Percentiles rank a stretch among this genome's conserved stretches.
phyloP scores from a whole-genome alignment of 2,329 filamentous ascomycete species.

The Chrysoporthe deuterocubensis region DNA sequence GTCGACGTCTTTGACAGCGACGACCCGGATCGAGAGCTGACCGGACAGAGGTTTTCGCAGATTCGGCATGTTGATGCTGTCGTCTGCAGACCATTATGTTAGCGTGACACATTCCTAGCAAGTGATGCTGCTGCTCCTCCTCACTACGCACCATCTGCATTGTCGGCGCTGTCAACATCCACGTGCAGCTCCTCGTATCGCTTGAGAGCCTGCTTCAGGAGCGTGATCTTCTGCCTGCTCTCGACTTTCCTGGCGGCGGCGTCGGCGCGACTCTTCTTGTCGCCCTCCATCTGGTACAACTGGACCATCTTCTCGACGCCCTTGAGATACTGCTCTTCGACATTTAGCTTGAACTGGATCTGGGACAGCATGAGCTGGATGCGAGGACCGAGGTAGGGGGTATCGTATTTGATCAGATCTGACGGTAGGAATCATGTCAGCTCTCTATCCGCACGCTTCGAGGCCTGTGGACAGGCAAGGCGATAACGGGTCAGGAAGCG shows the following conservation, averaged over 20 bases:
- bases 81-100: slow-evolving; percentile 62
- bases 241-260: slow-evolving; percentile 88
- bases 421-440: slow-evolving; percentile 13
- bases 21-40: slow-evolving; percentile 82
- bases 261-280: slow-evolving; percentile 92
- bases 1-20: slow-evolving; percentile 91
- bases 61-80: slow-evolving; percentile 94
- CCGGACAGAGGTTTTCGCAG: slow-evolving; percentile 95
- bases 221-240: slow-evolving; percentile 96
- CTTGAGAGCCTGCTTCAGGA: slow-evolving; percentile 93
- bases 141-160: slow-evolving; percentile 71
- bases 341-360: slow-evolving; percentile 97
- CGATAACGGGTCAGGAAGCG: slow-evolving; percentile 36
- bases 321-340: slow-evolving; percentile 98
- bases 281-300: slow-evolving; percentile 95
- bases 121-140: background rate
- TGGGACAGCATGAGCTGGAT: slow-evolving; percentile 99
- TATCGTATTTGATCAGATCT: slow-evolving; percentile 99
- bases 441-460: background rate
- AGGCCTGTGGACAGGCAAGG: background rate
- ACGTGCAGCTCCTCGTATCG: slow-evolving; percentile 97
- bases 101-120: slow-evolving; percentile 31
- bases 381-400: slow-evolving; percentile 89
- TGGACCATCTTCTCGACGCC: slow-evolving; percentile 99
- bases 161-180: slow-evolving; percentile 80